phyloP scores from a whole-genome alignment of 805 yeast species.

The Candida rishiriensis region DNA sequence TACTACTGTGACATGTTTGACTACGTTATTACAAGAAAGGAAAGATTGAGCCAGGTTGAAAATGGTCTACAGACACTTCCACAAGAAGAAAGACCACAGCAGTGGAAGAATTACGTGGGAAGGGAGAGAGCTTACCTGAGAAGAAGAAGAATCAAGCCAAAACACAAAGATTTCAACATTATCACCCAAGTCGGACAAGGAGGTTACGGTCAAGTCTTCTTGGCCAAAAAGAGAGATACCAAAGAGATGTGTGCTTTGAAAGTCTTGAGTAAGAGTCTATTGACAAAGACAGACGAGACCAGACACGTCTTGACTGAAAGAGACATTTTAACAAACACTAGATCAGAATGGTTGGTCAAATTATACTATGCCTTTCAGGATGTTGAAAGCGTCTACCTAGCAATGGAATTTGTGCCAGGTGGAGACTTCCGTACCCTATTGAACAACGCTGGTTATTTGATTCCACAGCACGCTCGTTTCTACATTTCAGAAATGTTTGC shows the following conservation, averaged over 20 bases:
- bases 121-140: slow-evolving; percentile 82
- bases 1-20: slow-evolving; percentile 95
- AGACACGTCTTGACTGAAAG: slow-evolving; percentile 94
- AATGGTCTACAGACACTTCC: slow-evolving; percentile 37
- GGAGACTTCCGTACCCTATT: slow-evolving; percentile 95
- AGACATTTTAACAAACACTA: slow-evolving; percentile 92
- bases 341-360: slow-evolving; percentile 95
- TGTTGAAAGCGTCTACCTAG: slow-evolving; percentile 79
- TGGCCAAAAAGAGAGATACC: slow-evolving; percentile 92
- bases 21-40: slow-evolving; percentile 82
- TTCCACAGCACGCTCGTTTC: slow-evolving; percentile 94
- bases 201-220: slow-evolving; percentile 97
- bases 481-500: slow-evolving; percentile 95
- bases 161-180: slow-evolving; percentile 92
- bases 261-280: slow-evolving; percentile 79
- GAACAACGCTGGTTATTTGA: slow-evolving; percentile 87
- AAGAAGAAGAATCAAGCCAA: slow-evolving; percentile 85
- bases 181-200: slow-evolving; percentile 99
- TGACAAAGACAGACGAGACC: slow-evolving; percentile 89
- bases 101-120: slow-evolving; percentile 77
- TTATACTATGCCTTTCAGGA: slow-evolving; percentile 94
- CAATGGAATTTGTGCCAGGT: slow-evolving; percentile 99
- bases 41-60: slow-evolving; percentile 70
- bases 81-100: slow-evolving; percentile 41
- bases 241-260: slow-evolving; percentile 94